Conservation (phyloP, 1,139 yeast genomes). For the Pichia sp. region DNA sequence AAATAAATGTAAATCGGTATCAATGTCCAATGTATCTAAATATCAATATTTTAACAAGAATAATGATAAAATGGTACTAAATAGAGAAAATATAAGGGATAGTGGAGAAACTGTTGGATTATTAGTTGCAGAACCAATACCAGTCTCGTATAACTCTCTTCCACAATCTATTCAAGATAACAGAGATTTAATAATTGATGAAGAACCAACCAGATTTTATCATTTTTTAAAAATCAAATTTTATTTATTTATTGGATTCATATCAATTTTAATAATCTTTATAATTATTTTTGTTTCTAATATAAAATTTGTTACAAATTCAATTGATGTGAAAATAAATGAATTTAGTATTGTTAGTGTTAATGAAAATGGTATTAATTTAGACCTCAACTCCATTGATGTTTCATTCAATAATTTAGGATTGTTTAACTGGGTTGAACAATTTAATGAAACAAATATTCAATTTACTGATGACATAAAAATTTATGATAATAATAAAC, state of each 20-base stretch:
- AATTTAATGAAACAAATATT: constrained; percentile 3
- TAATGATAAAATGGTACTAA: too few species aligned
- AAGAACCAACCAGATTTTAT: constrained; percentile 6
- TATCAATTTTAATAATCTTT: too few species aligned
- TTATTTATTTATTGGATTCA: background rate
- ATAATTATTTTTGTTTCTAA: too few species aligned
- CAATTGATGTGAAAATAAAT: background rate
- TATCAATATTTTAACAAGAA: background rate
- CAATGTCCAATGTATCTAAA: too few species aligned
- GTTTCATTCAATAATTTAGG: constrained; percentile 1
- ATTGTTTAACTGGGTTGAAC: constrained; percentile 3
- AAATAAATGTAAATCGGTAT: too few species aligned
- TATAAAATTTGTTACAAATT: background rate
- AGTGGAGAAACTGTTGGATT: constrained; percentile 3
- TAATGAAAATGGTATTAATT: background rate
- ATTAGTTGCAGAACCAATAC: constrained; percentile 5
- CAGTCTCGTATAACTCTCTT: constrained; percentile 1
- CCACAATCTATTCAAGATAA: constrained; percentile 3
- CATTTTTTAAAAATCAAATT: background rate
- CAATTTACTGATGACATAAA: constrained; percentile 1
- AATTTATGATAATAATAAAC: background rate
- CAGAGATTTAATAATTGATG: constrained; percentile 3
- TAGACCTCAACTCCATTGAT: background rate
- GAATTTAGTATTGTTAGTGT: background rate
- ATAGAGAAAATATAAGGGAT: too few species aligned